These are phyloP conservation scores for Lactarius akahatsu DNA, from an alignment of 768 basidiomycete species.

Conservation along the genomic window DNA sequence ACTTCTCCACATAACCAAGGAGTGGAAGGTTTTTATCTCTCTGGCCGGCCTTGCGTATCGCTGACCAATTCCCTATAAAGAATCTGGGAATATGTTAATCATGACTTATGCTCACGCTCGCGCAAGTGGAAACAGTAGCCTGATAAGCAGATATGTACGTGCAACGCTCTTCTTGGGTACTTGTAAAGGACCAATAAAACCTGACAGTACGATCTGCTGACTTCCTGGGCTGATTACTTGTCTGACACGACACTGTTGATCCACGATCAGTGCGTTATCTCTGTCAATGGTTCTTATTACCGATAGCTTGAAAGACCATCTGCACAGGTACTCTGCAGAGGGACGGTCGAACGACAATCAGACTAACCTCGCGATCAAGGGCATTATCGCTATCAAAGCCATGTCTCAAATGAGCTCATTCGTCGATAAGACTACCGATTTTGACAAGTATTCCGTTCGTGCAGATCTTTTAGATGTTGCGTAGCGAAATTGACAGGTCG, in stretches of 20 bases:
- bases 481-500: not conserved
- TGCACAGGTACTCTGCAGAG: slow-evolving; percentile 24
- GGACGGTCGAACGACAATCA: slow-evolving; percentile 45
- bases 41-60: no score
- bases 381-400: slow-evolving; percentile 62
- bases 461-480: not conserved
- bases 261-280: slow-evolving; percentile 49
- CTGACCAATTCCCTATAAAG: slow-evolving; percentile 11
- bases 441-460: slow-evolving; percentile 33
- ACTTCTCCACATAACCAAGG: slow-evolving; percentile 2
- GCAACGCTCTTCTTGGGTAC: not conserved
- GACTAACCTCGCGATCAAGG: slow-evolving; percentile 71
- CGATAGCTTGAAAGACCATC: slow-evolving; percentile 4
- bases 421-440: slow-evolving; percentile 29
- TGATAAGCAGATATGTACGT: slow-evolving; percentile 31
- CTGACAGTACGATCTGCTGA: slow-evolving; percentile 33
- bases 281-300: slow-evolving; percentile 42
- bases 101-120: slow-evolving; percentile 36
- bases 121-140: slow-evolving; percentile 30
- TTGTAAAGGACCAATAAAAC: not conserved
- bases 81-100: slow-evolving; percentile 39
- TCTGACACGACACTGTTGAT: slow-evolving; percentile 47
- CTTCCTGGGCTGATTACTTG: slow-evolving; percentile 37
- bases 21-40: slow-evolving; percentile 16
- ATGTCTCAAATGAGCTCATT: slow-evolving; percentile 54